These are phyloP conservation scores for Plenodomus biglobosus DNA, from an alignment of 2,329 filamentous ascomycete genomes.

Conservation along the genomic window DNA sequence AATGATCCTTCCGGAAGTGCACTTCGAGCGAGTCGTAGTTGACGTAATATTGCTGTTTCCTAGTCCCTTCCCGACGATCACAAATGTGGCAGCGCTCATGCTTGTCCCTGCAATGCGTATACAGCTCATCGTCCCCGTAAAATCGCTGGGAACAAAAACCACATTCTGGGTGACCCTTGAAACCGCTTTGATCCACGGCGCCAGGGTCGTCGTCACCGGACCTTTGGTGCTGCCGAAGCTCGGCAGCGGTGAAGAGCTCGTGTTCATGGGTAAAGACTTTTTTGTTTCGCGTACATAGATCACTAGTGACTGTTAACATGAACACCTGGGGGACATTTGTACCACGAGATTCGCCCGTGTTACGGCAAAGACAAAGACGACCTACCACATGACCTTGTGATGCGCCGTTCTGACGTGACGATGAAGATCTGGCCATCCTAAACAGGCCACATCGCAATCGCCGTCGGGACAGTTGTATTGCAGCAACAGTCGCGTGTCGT, in stretches of 20 bases:
- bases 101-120: conserved; percentile 86
- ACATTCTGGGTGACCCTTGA: conserved; percentile 93
- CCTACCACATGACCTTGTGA: conserved; percentile 78
- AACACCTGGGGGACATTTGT: too few relatives aligned
- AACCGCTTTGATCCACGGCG: conserved; percentile 87
- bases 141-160: conserved; percentile 90
- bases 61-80: conserved; percentile 64
- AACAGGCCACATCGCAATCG: conserved; percentile 80
- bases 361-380: conserved; percentile 15
- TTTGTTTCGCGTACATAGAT: conserved; percentile 90
- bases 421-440: conserved; percentile 77
- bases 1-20: conserved; percentile 88
- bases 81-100: conserved; percentile 96
- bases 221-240: conserved; percentile 84
- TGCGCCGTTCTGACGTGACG: conserved; percentile 80
- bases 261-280: conserved; percentile 99
- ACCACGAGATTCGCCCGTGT: too few relatives aligned
- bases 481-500: conserved; percentile 83
- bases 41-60: conserved; percentile 84
- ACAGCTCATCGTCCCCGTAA: conserved; percentile 94
- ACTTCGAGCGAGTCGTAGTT: conserved; percentile 84
- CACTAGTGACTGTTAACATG: conserved; percentile 50
- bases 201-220: conserved; percentile 90
- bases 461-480: conserved; percentile 92
- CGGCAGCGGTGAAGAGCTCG: conserved; percentile 79